Evolutionary conservation across 2,329 filamentous ascomycete genomes (phyloP), one percentile per base, ranked within the genome.

Genomic region (Lachnellula occidentalis): DNA sequence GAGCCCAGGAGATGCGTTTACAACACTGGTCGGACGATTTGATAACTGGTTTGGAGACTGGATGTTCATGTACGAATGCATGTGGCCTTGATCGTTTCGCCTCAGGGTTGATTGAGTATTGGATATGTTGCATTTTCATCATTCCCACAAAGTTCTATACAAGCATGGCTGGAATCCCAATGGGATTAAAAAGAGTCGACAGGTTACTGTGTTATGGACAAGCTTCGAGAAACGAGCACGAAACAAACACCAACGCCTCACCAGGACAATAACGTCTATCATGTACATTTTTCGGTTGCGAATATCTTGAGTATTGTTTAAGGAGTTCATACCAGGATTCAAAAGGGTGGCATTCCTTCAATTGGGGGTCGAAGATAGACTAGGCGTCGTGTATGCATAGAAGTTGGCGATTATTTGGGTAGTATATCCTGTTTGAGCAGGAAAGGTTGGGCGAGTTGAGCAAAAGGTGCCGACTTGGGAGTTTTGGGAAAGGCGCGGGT

Each of bases 21-120:
- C 72, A 21, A 73, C 72, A 59, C 65, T 78, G 11, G 69, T 76
- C 17, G 75, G 75, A 0, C 70, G 70, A 21, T 77, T 74, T 43
- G 70, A 74, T 5, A 69, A 68, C 45, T 78, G 76, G 64, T 78
- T 72, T 71, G 71, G 73, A 12, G 74, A 76, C 56, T 78, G 75
- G 75, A 67, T 77, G 54, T 78, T 74, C 58, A 74, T 78, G 63
- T 62, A 61, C 43, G 64, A 66, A 53, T 66, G 64, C 54, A 65
- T 65, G 63, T 65, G 64, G 64, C 63, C 64, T 54, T 66, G 60
- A 66, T 50, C 39, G 47, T n/a, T 15, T 49, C 19, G 37, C 11
- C 21, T 11, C 14, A 21, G 12, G 31, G 15, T 2, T 22, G 19
- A 39, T 19, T 34, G 17, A 15, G 5, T n/a, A 17, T 41, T 49